A percentile compares a stretch with the other conserved stretches of the same genome.
Evolutionary conservation across 2,329 filamentous ascomycete genomes (phyloP).

Genomic region (Verticillium nonalfalfae): DNA sequence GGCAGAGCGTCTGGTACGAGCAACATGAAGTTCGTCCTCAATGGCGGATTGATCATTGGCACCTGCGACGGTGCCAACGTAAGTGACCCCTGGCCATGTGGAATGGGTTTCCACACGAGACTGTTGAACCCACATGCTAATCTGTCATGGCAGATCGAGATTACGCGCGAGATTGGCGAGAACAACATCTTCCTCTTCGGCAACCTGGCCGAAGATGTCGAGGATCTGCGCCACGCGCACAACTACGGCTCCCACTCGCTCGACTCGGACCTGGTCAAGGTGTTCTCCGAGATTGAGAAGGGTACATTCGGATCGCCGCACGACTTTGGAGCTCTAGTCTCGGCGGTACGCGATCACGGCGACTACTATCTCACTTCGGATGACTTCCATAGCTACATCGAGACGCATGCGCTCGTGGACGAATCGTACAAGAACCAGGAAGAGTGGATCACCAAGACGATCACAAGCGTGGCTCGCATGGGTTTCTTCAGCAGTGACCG

Average conservation of each 20-base stretch:
- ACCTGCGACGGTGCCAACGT: slow-evolving; percentile 97
- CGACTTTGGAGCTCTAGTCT: slow-evolving; percentile 76
- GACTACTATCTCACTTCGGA: slow-evolving; percentile 98
- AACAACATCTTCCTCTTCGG: slow-evolving; percentile 99
- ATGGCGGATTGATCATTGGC: slow-evolving; percentile 93
- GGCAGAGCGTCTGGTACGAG: slow-evolving; percentile 69
- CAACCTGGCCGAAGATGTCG: slow-evolving; percentile 91
- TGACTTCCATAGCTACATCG: slow-evolving; percentile 91
- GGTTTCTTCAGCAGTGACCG: slow-evolving; percentile 95
- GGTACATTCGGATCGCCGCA: slow-evolving; percentile 74
- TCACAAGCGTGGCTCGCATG: slow-evolving; percentile 85
- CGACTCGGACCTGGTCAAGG: slow-evolving; percentile 68
- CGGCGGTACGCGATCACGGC: slow-evolving; percentile 83
- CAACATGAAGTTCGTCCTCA: slow-evolving; percentile 99
- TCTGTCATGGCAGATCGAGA: slow-evolving; percentile 63
- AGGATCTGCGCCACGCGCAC: slow-evolving; percentile 88
- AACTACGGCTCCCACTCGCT: slow-evolving; percentile 75
- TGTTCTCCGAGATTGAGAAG: slow-evolving; percentile 76
- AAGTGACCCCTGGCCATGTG: slow-evolving; percentile 30
- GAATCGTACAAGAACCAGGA: slow-evolving; percentile 89
- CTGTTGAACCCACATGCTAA: slow-evolving; percentile 7
- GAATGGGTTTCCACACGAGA: slow-evolving; percentile 6
- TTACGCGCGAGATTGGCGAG: slow-evolving; percentile 93
- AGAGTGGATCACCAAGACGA: slow-evolving; percentile 86
- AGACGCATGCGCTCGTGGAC: slow-evolving; percentile 87